These are phyloP conservation scores for Sanghuangporus baumii DNA, from an alignment of 1,284 basidiomycete species.

Conservation along the genomic window DNA sequence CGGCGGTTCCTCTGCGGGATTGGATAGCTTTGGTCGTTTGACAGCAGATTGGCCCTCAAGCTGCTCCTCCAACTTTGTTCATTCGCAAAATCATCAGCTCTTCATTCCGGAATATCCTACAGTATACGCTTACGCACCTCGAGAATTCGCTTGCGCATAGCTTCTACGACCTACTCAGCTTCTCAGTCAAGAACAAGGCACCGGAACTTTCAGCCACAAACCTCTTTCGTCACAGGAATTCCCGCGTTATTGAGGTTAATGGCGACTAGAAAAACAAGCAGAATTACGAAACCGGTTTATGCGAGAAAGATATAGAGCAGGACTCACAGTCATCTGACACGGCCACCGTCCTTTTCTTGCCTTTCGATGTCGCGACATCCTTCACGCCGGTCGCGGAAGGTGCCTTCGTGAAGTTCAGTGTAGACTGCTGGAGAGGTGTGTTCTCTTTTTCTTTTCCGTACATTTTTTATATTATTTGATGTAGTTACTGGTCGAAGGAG, in stretches of 20 bases:
- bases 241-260: constrained; percentile 6
- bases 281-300: no score
- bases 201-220: neutral
- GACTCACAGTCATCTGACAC: constrained; percentile 6
- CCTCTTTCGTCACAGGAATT: constrained; percentile 11
- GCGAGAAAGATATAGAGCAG: neutral
- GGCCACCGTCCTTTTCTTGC: constrained; percentile 11
- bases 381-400: neutral
- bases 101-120: neutral
- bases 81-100: neutral
- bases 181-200: neutral
- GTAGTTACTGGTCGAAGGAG: neutral
- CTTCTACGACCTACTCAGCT: constrained; percentile 29
- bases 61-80: constrained; percentile 33
- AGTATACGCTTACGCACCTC: constrained; percentile 20
- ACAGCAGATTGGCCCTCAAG: constrained; percentile 28
- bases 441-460: neutral
- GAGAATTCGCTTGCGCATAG: constrained; percentile 34
- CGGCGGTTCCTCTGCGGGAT: constrained; percentile 15
- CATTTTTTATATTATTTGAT: neutral
- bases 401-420: neutral
- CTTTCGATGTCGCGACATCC: neutral
- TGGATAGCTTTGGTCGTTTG: constrained; percentile 26
- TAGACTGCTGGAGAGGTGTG: neutral
- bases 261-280: neutral